Conservation (phyloP, 768 basidiomycete genomes). For the Suillus tomentosus region DNA sequence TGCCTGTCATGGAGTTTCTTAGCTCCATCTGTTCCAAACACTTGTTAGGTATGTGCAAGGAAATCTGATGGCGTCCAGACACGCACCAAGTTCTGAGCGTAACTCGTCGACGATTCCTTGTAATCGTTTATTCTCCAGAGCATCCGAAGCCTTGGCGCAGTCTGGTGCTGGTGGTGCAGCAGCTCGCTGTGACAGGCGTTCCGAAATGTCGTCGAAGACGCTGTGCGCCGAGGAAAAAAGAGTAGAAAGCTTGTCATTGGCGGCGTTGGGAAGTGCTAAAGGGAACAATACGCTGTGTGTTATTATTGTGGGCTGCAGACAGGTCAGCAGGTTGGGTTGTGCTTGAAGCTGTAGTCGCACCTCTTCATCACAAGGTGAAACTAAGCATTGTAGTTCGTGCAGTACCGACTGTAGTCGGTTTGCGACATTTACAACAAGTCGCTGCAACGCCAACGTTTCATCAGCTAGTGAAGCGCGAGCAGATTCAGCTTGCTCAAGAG, state of each 20-base stretch:
- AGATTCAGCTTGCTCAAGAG: conserved; percentile 73
- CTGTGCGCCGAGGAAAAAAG: conserved; percentile 46
- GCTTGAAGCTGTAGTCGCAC: conserved; percentile 34
- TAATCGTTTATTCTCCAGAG: conserved; percentile 50
- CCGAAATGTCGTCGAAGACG: conserved; percentile 33
- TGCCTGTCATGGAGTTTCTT: conserved; percentile 47
- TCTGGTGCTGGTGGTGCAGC: conserved; percentile 19
- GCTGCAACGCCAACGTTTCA: conserved; percentile 65
- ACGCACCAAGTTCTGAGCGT: conserved; percentile 60
- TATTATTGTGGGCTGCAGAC: conserved; percentile 43
- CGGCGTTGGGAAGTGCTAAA: conserved; percentile 48
- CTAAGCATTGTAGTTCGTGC: conserved; percentile 44
- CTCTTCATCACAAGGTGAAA: conserved; percentile 48
- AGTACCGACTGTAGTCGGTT: conserved; percentile 65
- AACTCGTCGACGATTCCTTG: conserved; percentile 52
- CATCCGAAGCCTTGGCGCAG: conserved; percentile 28
- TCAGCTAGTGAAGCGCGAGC: conserved; percentile 60
- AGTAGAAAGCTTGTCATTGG: conserved; percentile 48
- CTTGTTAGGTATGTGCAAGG: conserved; percentile 17
- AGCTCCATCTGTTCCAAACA: conserved; percentile 41
- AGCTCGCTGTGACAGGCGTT: conserved; percentile 23
- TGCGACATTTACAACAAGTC: conserved; percentile 58
- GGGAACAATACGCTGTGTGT: conserved; percentile 56
- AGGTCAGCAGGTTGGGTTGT: conserved; percentile 14
- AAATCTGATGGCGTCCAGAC: background rate